Percentiles rank a stretch among this genome's conserved stretches.
Conservation (phyloP, 2,329 filamentous ascomycete species). For the Ceratocystis smalleyi region DNA sequence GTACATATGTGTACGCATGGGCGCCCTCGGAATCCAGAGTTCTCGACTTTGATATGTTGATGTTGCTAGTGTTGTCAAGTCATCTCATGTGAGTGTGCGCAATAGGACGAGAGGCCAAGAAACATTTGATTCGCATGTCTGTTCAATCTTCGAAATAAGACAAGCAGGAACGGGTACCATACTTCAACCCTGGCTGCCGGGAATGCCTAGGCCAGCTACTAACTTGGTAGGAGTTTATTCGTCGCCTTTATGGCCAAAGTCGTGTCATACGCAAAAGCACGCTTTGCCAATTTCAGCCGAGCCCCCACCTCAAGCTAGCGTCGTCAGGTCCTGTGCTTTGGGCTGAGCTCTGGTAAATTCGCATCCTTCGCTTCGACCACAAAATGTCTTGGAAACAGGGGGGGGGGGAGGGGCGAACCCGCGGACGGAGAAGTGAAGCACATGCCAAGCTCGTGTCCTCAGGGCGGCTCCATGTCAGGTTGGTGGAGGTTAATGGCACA, state of each 20-base stretch:
- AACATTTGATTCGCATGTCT: neutral
- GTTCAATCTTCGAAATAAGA: neutral
- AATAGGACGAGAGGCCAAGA: too few relatives aligned
- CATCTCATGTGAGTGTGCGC: neutral
- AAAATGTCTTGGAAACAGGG: neutral
- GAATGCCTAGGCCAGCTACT: neutral
- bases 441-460: neutral
- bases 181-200: neutral
- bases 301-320: neutral
- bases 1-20: neutral
- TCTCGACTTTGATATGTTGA: neutral
- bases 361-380: neutral
- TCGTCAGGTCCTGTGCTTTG: neutral
- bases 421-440: neutral
- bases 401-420: too few relatives aligned
- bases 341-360: neutral
- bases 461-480: neutral
- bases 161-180: neutral
- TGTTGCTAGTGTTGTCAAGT: neutral
- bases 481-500: neutral
- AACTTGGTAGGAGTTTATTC: neutral
- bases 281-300: neutral
- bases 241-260: neutral
- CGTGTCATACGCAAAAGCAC: neutral
- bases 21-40: neutral